These are phyloP conservation scores for Emericellopsis terricola DNA, from an alignment of 495 filamentous ascomycete species.

Conservation along the genomic window DNA sequence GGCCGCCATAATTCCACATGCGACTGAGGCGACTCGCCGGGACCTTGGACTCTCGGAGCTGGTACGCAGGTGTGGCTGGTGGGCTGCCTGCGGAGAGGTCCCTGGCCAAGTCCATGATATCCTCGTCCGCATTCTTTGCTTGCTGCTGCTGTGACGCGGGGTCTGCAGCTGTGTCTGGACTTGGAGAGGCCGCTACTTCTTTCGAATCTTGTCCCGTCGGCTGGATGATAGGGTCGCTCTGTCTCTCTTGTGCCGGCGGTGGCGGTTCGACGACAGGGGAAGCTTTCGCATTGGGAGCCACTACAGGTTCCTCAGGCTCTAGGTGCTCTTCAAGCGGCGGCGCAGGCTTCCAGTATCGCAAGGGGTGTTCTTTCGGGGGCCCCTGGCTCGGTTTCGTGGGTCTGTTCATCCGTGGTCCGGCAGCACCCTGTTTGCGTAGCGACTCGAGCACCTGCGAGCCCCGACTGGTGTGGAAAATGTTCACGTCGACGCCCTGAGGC, in stretches of 20 bases:
- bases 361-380: constrained; percentile 1
- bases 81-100: neutral
- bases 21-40: constrained; percentile 74
- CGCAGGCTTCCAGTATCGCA: constrained; percentile 1
- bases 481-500: constrained; percentile 10
- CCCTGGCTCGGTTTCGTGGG: neutral
- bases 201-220: neutral
- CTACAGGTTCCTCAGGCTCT: neutral
- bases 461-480: constrained; percentile 18
- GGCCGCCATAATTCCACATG: constrained; percentile 84
- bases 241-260: too few species aligned
- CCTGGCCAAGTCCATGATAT: constrained; percentile 1
- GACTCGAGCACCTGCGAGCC: constrained; percentile 16
- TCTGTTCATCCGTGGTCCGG: neutral
- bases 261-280: neutral
- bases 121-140: neutral
- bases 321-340: neutral
- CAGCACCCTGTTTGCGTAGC: neutral
- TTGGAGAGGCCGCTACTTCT: neutral
- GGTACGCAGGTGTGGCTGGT: constrained; percentile 23
- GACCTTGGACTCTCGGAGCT: constrained; percentile 77
- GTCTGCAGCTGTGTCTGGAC: neutral
- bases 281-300: neutral
- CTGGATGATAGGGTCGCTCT: neutral
- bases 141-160: neutral